Evolutionary conservation across 345 rosid genomes (phyloP).

Genomic region (Nephelium lappaceum): DNA sequence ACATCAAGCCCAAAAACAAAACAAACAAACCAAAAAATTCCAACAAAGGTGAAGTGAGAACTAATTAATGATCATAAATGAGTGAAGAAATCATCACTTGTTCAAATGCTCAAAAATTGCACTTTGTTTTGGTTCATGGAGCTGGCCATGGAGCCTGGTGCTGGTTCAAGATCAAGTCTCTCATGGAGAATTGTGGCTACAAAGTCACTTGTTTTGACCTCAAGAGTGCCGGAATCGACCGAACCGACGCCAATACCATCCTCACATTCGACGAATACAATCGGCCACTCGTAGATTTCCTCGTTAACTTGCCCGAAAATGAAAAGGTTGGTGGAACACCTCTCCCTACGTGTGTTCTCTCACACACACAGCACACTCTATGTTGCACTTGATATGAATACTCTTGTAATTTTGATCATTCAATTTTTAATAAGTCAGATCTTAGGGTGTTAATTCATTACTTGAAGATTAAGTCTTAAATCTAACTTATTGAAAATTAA

Average conservation of each 20-base stretch:
- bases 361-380: too few species aligned
- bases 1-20: too few species aligned
- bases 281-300: conserved; percentile 33
- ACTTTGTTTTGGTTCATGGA: conserved; percentile 50
- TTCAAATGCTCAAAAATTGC: neutral
- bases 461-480: too few species aligned
- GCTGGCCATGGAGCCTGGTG: conserved; percentile 57
- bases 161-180: conserved; percentile 53
- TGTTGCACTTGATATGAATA: too few species aligned
- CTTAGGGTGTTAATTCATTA: too few species aligned
- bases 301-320: neutral
- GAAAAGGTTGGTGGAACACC: neutral
- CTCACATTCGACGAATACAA: conserved; percentile 42
- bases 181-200: conserved; percentile 39
- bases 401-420: too few species aligned
- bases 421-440: too few species aligned
- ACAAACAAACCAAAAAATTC: too few species aligned
- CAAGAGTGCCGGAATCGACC: conserved; percentile 42
- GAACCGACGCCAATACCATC: conserved; percentile 41
- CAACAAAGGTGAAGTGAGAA: too few species aligned
- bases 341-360: too few species aligned
- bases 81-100: too few species aligned
- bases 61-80: too few species aligned
- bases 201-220: conserved; percentile 52
- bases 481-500: neutral